Conservation (phyloP, 176 grass and related monocot genomes). For the Eremochloa ophiuroides region DNA sequence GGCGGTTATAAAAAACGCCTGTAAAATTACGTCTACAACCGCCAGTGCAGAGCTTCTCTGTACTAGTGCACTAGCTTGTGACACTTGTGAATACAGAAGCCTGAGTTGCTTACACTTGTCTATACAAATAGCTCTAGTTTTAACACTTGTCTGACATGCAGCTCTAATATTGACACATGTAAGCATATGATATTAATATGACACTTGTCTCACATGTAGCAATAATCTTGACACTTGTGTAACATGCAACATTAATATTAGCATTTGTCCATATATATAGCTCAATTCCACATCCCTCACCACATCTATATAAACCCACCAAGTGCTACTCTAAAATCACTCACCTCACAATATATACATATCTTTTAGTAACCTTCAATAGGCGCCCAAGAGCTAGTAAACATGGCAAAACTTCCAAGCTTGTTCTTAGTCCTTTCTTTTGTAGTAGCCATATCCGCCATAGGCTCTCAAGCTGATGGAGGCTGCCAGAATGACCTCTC, state of each 20-base stretch:
- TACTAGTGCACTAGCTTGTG: no score
- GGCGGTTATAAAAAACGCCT: no score
- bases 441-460: neutral
- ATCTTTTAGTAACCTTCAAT: neutral
- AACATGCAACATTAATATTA: neutral
- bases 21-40: no score
- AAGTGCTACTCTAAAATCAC: neutral
- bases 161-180: neutral
- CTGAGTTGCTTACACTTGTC: no score
- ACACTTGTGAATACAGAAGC: no score
- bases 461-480: neutral
- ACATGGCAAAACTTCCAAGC: conserved; percentile 4
- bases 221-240: no score
- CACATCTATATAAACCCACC: neutral
- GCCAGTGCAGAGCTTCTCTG: no score
- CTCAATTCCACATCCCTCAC: neutral
- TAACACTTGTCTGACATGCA: neutral
- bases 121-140: neutral
- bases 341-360: neutral
- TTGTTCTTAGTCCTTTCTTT: conserved; percentile 11
- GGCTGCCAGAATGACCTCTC: neutral
- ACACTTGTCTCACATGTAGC: no score
- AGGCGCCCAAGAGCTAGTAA: neutral
- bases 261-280: neutral
- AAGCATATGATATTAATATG: no score